Base-by-base conservation (phyloP, 139 green algal genomes). In the Mesotaenium endlicherianum region DNA sequence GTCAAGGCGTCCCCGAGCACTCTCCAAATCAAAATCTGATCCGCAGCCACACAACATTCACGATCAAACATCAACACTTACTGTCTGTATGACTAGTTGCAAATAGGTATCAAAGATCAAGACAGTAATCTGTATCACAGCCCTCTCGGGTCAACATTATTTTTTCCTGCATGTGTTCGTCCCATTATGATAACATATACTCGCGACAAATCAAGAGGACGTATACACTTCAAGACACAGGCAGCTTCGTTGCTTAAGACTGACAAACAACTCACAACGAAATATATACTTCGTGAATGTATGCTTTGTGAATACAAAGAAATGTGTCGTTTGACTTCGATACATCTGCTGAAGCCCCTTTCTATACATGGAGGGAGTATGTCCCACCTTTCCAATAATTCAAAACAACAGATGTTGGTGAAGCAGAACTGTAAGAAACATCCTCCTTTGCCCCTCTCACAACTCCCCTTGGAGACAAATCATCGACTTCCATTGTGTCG, bases 11-110 rank as follows among this genome's bases (percentile, higher is more conserved):
- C 70, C 42, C 0, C 94, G 86, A 60, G 92, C 88, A 17, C 41
- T 78, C 70, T 98, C 95, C 68, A 98, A 83, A 55, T 97, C 93
- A 67, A 98, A 94, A 11, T 96, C 93, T 86, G 80, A 34, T 64
- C 20, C 26, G 53, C 20, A 64, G 26, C 53, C 20, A 64, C 26
- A 34, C 26, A 64, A 64, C 20, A 64, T 34, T 34, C 20, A 34
- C 26, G 26, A 64, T 20, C 53, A 26, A 64, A 26, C 26, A 64
- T 64, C 26, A 64, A 34, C 53, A 64, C 26, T 26, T 64, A 26
- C 53, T 34, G 26, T 26, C 26, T 26, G 20, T 64, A 64, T 64
- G 53, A 20, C 53, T 34, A 34, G 26, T 26, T 64, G 26, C 26
- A 34, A 20, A 34, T 64, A 34, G 20, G 26, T 34, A 64, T 34